These are phyloP conservation scores for Solanum aculeatissimum DNA, from an alignment of 305 asterid genomes.

Conservation along the genomic window DNA sequence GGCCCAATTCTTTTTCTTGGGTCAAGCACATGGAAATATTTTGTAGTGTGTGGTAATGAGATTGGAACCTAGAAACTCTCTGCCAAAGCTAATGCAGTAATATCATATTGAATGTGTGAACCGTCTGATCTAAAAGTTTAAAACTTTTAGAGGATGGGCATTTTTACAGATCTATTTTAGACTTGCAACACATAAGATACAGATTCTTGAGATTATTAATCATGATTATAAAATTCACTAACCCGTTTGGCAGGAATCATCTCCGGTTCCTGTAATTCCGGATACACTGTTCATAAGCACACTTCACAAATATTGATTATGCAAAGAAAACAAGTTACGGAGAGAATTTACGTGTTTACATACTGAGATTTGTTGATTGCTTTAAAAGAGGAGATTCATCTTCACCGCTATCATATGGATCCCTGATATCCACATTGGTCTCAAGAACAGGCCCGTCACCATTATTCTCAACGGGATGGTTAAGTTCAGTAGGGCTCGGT, in stretches of 20 bases:
- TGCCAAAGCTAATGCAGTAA: background rate
- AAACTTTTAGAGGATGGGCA: background rate
- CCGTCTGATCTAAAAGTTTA: background rate
- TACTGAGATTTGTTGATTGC: slow-evolving; percentile 38
- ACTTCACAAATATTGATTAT: slow-evolving; percentile 4
- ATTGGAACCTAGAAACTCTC: background rate
- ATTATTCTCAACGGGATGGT: slow-evolving; percentile 27
- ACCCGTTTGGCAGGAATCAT: slow-evolving; percentile 19
- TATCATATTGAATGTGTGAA: background rate
- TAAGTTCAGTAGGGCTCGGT: slow-evolving; percentile 42
- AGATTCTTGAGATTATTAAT: background rate
- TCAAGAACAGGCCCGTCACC: slow-evolving; percentile 18
- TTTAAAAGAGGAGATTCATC: slow-evolving; percentile 63
- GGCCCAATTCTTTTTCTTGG: background rate
- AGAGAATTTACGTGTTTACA: slow-evolving; percentile 18
- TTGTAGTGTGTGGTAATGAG: background rate
- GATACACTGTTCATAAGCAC: slow-evolving; percentile 17
- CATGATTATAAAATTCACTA: slow-evolving; percentile 8
- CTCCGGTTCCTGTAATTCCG: slow-evolving; percentile 17
- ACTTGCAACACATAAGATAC: background rate
- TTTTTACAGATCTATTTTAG: background rate
- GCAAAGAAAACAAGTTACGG: background rate
- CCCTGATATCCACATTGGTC: slow-evolving; percentile 26
- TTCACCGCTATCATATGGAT: slow-evolving; percentile 35
- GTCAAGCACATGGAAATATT: background rate